Conservation (phyloP, 2,329 filamentous ascomycete genomes). For the Paecilomyces variotii region DNA sequence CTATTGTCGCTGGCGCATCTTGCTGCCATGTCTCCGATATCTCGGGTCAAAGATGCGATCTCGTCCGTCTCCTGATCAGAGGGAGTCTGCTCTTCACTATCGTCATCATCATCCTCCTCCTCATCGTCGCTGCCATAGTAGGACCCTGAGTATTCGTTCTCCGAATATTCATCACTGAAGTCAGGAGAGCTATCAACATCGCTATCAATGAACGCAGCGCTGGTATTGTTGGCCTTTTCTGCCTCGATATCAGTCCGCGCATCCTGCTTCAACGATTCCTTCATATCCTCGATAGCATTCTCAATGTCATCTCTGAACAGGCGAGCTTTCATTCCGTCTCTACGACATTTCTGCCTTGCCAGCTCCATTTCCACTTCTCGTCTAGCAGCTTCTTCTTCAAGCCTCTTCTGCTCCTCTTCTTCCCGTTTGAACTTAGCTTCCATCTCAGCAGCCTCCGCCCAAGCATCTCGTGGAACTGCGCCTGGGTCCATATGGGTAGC, state of each 20-base stretch:
- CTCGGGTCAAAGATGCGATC: not conserved
- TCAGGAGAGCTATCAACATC: not conserved
- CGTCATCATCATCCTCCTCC: not conserved
- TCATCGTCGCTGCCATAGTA: not conserved
- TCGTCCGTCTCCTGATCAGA: not conserved
- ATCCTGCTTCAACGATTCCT: not conserved
- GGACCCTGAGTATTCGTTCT: not conserved
- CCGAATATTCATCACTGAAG: not conserved
- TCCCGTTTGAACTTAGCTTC: not conserved
- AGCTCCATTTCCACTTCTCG: not conserved
- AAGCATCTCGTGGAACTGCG: conserved; percentile 6
- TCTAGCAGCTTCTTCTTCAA: not conserved
- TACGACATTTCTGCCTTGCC: conserved; percentile 1
- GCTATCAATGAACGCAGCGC: not conserved
- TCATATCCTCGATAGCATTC: conserved; percentile 1
- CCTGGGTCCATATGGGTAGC: conserved; percentile 23
- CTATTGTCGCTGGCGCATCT: not conserved
- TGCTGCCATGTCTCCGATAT: not conserved
- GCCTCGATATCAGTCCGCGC: not conserved
- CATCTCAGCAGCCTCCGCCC: not conserved
- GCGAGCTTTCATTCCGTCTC: conserved; percentile 7
- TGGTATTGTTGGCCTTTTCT: not conserved
- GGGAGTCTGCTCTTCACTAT: not conserved
- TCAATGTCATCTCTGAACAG: conserved; percentile 8
- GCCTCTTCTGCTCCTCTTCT: not conserved